Base-by-base conservation (phyloP, 495 filamentous ascomycete species). In the Xylaria palmicola region DNA sequence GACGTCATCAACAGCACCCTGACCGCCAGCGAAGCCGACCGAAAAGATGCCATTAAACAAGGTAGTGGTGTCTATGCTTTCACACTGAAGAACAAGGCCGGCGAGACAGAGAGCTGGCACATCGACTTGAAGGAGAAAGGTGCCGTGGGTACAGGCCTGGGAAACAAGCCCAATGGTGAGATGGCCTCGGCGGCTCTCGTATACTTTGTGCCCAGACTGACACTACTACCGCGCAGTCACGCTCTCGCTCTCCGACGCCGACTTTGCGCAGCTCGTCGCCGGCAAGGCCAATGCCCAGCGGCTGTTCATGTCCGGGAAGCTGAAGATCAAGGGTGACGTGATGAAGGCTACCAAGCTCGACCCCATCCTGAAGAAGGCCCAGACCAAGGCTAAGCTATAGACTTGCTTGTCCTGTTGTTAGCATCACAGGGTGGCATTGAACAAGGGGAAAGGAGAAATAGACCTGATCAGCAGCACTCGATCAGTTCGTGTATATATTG, bases 271-370 rank as follows among this genome's bases (percentile, higher is more conserved):
- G 69, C 84, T 98, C 57, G 86, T 96, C 50, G 72, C 83, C 50
- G 94, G 95, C 67, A 92, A 96, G 83, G 91, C 89, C 69, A 93
- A 97, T 65, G 92, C 94, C 53, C 94, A 98, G 84, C 86, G 87
- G 68, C 76, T 98, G 59, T 98, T 98, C 80, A 97, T 98, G 92
- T 83, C 83, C 7, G 94, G 94, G 70, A 96, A 96, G 82, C 82
- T 98, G 70, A 98, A 97, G 88, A 85, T 98, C 70, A 95, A 92
- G 85, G 94, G 94, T 49, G 91, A 98, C 75, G 87, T 98, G 49
- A 98, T 98, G 95, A 96, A 95, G 85, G 94, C 94, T 24, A 97
- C 94, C 44, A 97, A 95, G 86, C 87, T 94, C 77, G 91, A 97
- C 75, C 91, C 92, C 54, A 86, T 97, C 71, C 79, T 98, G 62